Base-by-base conservation (phyloP, 768 basidiomycete species). In the Ramaria sp. region DNA sequence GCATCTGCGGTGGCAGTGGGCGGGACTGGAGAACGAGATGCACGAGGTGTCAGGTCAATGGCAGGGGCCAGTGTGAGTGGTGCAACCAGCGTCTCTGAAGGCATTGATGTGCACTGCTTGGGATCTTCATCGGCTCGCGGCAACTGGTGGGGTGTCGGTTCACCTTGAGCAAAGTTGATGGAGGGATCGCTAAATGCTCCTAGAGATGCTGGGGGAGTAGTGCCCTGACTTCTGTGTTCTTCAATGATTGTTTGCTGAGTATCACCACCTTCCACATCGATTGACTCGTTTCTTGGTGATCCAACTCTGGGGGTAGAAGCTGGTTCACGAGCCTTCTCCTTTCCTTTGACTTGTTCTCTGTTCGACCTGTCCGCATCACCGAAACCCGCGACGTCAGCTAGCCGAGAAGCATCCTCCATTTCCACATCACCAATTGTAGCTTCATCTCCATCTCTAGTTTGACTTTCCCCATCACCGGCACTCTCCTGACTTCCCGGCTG, bases 11-110 rank as follows among this genome's bases (percentile, higher is more conserved):
- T 18, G 22, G 20, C 30, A 28, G 20, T 28, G 13, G 25, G 44
- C 9, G 53, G 53, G 4, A n/a, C 53, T 16, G 53, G 53, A 4
- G 53, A 55, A 45, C 42, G 53, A 34, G 53, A 55, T 18, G 53
- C 43, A 47, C 41, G 25, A n/a, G 53, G 53, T 22, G 53, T 55
- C 13, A 55, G 34, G 24, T 48, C 28, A 30, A 55, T 55, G 7
- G 53, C 24, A 5, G 53, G 53, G 5, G 53, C 53, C 9, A 55
- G 43, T 20, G 34, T 34, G 45, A 47, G 45, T 4, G 45, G 45
- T 8, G 22, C 10, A 16, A 12, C 4, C 24, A 24, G 22, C 15
- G 39, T 6, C 20, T 22, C 39, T 41, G 39, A 22, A 8, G 39
- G n/a, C 3, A n/a, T 12, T n/a, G 39, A 41, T 41, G 16, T 22